A percentile compares a stretch with the other conserved stretches of the same genome.
These are phyloP conservation scores for Canna indica DNA, from an alignment of 176 grass and related monocot species.

Conservation along the genomic window DNA sequence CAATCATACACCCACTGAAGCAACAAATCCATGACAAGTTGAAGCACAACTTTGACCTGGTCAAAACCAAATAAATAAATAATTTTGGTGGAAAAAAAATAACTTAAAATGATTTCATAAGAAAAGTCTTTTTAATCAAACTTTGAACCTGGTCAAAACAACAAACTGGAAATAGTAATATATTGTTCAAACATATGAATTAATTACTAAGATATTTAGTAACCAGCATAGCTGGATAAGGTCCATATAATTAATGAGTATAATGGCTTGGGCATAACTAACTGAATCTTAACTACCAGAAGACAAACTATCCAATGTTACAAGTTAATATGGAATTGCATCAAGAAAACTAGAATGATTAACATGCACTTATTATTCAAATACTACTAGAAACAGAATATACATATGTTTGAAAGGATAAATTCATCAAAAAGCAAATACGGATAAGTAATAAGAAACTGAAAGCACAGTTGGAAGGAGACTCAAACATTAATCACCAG, in stretches of 20 bases:
- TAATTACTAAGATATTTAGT: not conserved
- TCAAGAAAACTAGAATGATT: no score
- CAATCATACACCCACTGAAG: constrained; percentile 34
- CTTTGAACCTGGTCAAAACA: not conserved
- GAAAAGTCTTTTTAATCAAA: not conserved
- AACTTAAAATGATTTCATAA: not conserved
- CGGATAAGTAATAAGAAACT: not conserved
- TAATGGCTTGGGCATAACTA: not conserved
- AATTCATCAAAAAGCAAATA: not conserved
- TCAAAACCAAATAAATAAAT: not conserved
- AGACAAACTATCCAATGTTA: no score
- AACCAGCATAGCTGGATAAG: not conserved
- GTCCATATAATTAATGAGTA: not conserved
- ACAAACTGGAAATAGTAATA: not conserved
- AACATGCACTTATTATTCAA: no score
- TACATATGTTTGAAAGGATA: no score
- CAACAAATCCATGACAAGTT: constrained; percentile 74
- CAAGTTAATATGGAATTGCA: no score
- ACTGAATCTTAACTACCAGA: no score
- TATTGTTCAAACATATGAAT: not conserved
- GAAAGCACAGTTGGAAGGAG: not conserved
- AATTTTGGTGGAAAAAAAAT: not conserved
- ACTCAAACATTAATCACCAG: not conserved
- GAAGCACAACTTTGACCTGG: constrained; percentile 56
- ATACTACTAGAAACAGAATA: no score